These are phyloP conservation scores for Sarcocystis neurona DNA, from an alignment of 169 alveolate genomes.

Conservation along the genomic window DNA sequence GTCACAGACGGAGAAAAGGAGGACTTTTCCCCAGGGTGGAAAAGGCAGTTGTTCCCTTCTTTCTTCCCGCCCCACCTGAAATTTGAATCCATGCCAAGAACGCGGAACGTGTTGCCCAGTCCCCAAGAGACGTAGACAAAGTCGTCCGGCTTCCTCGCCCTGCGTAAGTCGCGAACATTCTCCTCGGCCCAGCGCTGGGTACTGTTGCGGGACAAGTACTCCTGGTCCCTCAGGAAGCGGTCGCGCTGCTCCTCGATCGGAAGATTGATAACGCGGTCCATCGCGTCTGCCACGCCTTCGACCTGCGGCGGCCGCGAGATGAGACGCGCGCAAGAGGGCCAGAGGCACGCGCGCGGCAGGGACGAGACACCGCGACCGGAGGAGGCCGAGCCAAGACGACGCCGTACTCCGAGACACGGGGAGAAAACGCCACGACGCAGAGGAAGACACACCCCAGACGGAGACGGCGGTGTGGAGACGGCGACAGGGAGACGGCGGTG, in stretches of 20 bases:
- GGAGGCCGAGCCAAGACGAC: too few relatives aligned
- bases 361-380: too few relatives aligned
- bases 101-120: conserved; percentile 69
- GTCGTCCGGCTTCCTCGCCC: conserved; percentile 77
- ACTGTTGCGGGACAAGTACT: conserved; percentile 36
- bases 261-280: conserved; percentile 63
- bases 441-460: too few relatives aligned
- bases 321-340: too few relatives aligned
- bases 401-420: too few relatives aligned
- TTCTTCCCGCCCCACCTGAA: conserved; percentile 16
- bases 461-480: too few relatives aligned
- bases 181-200: conserved; percentile 65
- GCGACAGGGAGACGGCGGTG: too few relatives aligned
- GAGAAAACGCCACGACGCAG: too few relatives aligned
- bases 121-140: conserved; percentile 74
- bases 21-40: too few relatives aligned
- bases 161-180: conserved; percentile 73
- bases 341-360: too few relatives aligned
- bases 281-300: conserved; percentile 75
- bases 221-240: conserved; percentile 35
- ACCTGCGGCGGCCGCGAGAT: neutral
- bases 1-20: too few relatives aligned
- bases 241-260: conserved; percentile 75
- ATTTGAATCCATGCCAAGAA: conserved; percentile 55
- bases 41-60: too few relatives aligned